Evolutionary conservation across 192 early-diverging fungal species (phyloP).

Genomic region (Coemansia sp.): DNA sequence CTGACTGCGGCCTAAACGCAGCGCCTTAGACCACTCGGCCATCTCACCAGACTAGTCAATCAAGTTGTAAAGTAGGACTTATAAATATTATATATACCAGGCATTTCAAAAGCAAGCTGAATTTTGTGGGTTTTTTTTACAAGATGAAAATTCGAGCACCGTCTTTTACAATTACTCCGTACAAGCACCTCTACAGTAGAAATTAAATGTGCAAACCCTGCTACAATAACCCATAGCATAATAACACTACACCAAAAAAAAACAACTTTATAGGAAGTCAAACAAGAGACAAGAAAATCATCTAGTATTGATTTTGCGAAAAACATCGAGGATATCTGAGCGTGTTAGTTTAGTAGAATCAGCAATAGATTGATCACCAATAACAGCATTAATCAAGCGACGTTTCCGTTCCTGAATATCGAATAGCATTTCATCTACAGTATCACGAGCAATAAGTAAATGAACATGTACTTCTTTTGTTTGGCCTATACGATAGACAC

Average conservation of each 20-base stretch:
- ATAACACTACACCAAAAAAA: neutral
- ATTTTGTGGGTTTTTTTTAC: no score
- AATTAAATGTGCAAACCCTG: no score
- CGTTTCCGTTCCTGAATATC: constrained; percentile 23
- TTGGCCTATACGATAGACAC: constrained; percentile 93
- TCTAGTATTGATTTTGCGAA: neutral
- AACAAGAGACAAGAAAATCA: no score
- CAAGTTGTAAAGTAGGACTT: neutral
- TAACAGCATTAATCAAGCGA: constrained; percentile 16
- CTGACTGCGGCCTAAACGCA: constrained; percentile 34
- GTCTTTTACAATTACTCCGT: no score
- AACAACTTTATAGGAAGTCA: no score
- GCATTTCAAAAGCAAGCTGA: no score
- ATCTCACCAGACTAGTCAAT: constrained; percentile 9
- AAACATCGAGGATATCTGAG: constrained; percentile 1
- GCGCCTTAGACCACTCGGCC: no score
- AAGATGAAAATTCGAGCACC: no score
- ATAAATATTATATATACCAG: neutral
- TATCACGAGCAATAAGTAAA: constrained; percentile 83
- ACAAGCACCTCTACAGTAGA: no score
- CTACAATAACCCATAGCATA: no score
- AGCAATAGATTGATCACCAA: constrained; percentile 1
- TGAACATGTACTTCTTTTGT: constrained; percentile 92
- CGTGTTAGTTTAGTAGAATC: neutral
- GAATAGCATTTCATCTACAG: constrained; percentile 74